phyloP scores from a whole-genome alignment of 306 rosid genomes.

The Casuarina cunninghamiana region DNA sequence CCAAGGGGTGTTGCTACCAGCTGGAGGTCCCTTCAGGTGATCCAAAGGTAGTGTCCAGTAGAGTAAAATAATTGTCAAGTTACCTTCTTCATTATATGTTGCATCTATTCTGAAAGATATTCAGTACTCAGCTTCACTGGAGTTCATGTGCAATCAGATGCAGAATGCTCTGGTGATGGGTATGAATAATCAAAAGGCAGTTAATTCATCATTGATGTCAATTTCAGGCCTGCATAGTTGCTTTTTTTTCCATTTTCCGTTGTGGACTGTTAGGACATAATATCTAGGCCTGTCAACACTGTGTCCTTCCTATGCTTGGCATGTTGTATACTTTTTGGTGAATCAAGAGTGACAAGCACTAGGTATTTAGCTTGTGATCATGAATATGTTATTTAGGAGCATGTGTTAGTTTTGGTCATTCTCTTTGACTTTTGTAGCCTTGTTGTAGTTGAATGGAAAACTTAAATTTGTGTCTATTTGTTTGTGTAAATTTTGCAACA shows the following conservation, averaged over 20 bases:
- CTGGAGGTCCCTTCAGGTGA: slow-evolving; percentile 62
- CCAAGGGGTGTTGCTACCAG: slow-evolving; percentile 73
- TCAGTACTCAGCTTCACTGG: background rate
- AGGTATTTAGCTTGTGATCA: background rate
- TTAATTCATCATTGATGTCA: background rate
- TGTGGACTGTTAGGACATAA: background rate
- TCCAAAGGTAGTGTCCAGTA: slow-evolving; percentile 54
- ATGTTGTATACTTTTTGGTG: slow-evolving; percentile 5
- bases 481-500: background rate
- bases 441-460: background rate
- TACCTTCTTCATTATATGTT: slow-evolving; percentile 1
- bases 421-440: background rate
- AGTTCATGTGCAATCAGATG: background rate
- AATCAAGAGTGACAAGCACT: slow-evolving; percentile 8
- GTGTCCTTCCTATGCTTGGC: slow-evolving; percentile 6
- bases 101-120: slow-evolving; percentile 13
- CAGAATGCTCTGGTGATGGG: background rate
- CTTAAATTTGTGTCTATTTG: background rate
- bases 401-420: background rate
- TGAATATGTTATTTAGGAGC: background rate
- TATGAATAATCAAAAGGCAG: background rate
- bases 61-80: background rate
- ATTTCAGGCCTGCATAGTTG: too few relatives aligned
- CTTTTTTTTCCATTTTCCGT: background rate
- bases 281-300: background rate